Evolutionary conservation across 2,329 filamentous ascomycete genomes (phyloP).

Genomic region (Emydomyces testavorans): DNA sequence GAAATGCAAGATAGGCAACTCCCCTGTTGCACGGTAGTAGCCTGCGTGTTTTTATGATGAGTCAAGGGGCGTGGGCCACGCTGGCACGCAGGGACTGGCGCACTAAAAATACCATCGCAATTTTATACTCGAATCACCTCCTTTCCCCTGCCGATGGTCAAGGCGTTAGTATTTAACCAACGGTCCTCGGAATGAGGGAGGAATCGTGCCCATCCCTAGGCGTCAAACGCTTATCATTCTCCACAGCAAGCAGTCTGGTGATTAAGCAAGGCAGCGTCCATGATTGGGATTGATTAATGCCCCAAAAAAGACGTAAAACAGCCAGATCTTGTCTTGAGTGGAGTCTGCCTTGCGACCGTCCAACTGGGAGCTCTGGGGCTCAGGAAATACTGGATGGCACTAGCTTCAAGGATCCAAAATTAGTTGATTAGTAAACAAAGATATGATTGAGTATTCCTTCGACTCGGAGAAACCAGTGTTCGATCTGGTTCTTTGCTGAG

Average conservation of each 20-base stretch:
- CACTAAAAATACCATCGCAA: not conserved
- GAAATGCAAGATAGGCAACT: too few species aligned
- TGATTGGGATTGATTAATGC: not conserved
- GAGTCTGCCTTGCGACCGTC: slow-evolving; percentile 7
- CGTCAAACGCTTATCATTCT: not conserved
- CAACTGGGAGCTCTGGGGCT: too few species aligned
- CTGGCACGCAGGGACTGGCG: not conserved
- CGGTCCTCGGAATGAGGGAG: not conserved
- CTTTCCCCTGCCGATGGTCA: too few species aligned
- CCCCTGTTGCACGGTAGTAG: not conserved
- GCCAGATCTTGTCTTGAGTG: not conserved
- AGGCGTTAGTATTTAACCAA: too few species aligned
- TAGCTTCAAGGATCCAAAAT: too few species aligned
- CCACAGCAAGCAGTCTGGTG: not conserved
- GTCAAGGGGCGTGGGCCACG: slow-evolving; percentile 1
- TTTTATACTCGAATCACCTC: slow-evolving; percentile 3
- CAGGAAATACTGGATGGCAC: too few species aligned
- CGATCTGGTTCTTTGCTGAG: too few species aligned
- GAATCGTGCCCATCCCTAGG: not conserved
- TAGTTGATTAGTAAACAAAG: too few species aligned
- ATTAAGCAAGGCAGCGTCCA: not conserved
- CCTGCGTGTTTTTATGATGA: not conserved
- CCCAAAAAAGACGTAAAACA: not conserved
- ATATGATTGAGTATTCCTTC: too few species aligned
- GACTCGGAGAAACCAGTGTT: too few species aligned